phyloP scores from a whole-genome alignment of 1,284 basidiomycete species.

The Inonotus hispidus region DNA sequence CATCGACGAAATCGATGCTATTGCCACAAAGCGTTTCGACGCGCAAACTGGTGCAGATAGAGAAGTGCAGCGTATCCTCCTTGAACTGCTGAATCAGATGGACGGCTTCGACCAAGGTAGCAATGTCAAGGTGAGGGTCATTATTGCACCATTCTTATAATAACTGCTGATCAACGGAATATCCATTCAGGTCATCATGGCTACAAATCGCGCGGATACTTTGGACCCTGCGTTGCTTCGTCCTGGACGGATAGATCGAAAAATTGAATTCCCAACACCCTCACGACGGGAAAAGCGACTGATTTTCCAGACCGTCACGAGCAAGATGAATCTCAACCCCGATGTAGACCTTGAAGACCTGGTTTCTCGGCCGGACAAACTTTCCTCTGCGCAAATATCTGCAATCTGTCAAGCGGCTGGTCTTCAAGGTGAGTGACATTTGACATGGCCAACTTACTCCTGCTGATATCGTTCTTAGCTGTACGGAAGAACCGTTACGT shows the following conservation, averaged over 20 bases:
- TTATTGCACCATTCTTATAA: not conserved
- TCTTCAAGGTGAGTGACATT: constrained; percentile 69
- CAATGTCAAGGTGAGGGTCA: constrained; percentile 83
- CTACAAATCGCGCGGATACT: constrained; percentile 94
- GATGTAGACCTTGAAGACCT: constrained; percentile 99
- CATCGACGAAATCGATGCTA: constrained; percentile 99
- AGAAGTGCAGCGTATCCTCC: constrained; percentile 97
- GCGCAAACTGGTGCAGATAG: constrained; percentile 99
- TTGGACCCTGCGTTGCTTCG: constrained; percentile 95
- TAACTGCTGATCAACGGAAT: not conserved
- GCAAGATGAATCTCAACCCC: constrained; percentile 97
- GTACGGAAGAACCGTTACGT: constrained; percentile 98
- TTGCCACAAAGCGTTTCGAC: constrained; percentile 99
- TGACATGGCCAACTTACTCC: constrained; percentile 9
- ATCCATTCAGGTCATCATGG: constrained; percentile 87
- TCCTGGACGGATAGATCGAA: constrained; percentile 95
- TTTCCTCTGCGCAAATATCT: constrained; percentile 95
- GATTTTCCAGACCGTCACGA: constrained; percentile 97
- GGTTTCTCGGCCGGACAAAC: constrained; percentile 92
- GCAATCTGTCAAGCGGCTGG: constrained; percentile 97
- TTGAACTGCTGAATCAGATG: constrained; percentile 99
- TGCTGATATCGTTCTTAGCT: constrained; percentile 41
- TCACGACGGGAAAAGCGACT: constrained; percentile 93
- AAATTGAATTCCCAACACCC: constrained; percentile 98
- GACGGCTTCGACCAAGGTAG: constrained; percentile 99